Base-by-base conservation (phyloP, 768 basidiomycete species). In the Lactarius trivialis region DNA sequence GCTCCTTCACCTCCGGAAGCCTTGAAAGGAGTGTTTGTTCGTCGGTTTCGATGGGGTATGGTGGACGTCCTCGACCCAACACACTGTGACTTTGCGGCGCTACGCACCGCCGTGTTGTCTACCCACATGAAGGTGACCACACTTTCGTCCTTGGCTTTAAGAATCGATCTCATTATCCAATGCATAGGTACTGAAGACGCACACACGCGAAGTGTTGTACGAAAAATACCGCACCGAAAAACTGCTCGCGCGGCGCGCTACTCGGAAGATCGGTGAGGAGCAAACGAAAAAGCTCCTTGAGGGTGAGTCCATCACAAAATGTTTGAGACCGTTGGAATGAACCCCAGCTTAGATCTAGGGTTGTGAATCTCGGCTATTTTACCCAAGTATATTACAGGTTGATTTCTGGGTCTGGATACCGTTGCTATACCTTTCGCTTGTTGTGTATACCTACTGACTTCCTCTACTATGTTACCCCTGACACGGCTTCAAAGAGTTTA, bases 201-300 rank as follows among this genome's bases (percentile, higher is more conserved):
- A 84, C 61, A 95, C 93, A 34, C 86, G 86, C 68, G 91, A 96
- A 72, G 89, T 93, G 60, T 75, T 95, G 74, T 98, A 98, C 73
- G 95, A 98, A 78, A 87, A 86, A 69, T 98, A 88, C 74, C 81
- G 95, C 70, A 94, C 91, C 1, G 92, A 93, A 77, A 93, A 93
- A 74, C 82, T 94, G 60, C 83, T 94, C 21, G 91, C 89, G 50
- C 82, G 90, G 66, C 87, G 92, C 65, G 91, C 89, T 24, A 93
- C 91, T 24, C 81, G 82, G 68, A 81, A 84, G 66, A 91, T 93
- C 68, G 83, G 85, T 57, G 86, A 89, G 56, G 86, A 85, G 66
- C 83, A 91, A 70, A 78, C 85, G 68, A 82, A 85, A 68, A 81
- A 85, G 68, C 75, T 93, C 70, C 73, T 93, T 68, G 81, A 88